Percentiles rank a stretch among this genome's conserved stretches.
Conservation (phyloP, 1,284 basidiomycete species). For the Microbotryum violaceum region DNA sequence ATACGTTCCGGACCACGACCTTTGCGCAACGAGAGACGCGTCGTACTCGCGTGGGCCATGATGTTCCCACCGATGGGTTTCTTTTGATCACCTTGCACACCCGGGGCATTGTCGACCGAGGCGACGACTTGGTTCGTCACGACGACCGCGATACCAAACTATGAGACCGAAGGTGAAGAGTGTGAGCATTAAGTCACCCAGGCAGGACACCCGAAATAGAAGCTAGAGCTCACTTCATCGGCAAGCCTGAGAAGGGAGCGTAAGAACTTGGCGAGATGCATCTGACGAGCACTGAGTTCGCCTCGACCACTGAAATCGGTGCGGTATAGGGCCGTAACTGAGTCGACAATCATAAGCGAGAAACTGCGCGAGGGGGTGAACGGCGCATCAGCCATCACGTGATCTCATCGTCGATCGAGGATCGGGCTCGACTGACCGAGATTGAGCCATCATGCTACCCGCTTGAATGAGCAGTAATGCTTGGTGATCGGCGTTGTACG, state of each 20-base stretch:
- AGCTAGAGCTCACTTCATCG: conserved; percentile 64
- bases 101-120: conserved; percentile 77
- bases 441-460: conserved; percentile 94
- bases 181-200: not conserved
- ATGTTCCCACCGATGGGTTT: conserved; percentile 97
- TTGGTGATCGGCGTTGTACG: conserved; percentile 98
- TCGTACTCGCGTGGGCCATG: conserved; percentile 91
- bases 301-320: conserved; percentile 95
- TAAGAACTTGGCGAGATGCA: conserved; percentile 94
- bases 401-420: not conserved
- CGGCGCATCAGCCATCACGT: not conserved
- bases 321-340: conserved; percentile 89
- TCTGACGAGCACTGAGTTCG: conserved; percentile 90
- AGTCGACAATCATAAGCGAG: conserved; percentile 92
- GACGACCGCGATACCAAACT: conserved; percentile 97
- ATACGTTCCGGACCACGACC: conserved; percentile 85
- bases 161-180: conserved; percentile 11
- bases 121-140: conserved; percentile 99
- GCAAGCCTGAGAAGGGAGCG: conserved; percentile 86
- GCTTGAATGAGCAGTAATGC: conserved; percentile 81
- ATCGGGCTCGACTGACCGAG: conserved; percentile 53
- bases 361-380: conserved; percentile 56
- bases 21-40: conserved; percentile 85
- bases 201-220: no score
- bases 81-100: conserved; percentile 71